Evolutionary conservation across 1,284 basidiomycete genomes (phyloP).

Genomic region (Tylopilus sp.): DNA sequence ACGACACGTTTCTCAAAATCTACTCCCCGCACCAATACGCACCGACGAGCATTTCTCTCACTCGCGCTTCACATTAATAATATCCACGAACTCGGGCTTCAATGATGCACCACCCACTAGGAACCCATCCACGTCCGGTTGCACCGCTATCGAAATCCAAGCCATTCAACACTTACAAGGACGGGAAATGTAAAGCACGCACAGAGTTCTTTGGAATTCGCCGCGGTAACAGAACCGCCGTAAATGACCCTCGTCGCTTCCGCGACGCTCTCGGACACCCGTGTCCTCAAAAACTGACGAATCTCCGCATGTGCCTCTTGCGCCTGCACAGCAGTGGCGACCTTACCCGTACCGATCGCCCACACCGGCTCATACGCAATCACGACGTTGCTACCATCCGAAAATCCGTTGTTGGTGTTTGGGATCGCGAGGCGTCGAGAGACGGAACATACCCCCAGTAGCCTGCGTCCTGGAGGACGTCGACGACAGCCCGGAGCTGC

Average conservation of each 20-base stretch:
- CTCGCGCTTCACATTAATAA: slow-evolving; percentile 69
- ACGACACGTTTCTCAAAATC: not conserved
- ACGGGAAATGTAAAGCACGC: slow-evolving; percentile 32
- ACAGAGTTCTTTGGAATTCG: slow-evolving; percentile 87
- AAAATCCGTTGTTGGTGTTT: not conserved
- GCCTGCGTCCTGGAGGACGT: slow-evolving; percentile 49
- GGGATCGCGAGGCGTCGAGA: not conserved
- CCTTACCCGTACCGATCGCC: slow-evolving; percentile 98
- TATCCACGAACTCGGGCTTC: slow-evolving; percentile 95
- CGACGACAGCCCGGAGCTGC: slow-evolving; percentile 80
- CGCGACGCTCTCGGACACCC: slow-evolving; percentile 71
- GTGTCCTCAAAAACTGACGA: slow-evolving; percentile 69
- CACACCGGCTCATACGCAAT: slow-evolving; percentile 97
- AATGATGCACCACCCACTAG: slow-evolving; percentile 97
- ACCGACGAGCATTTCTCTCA: slow-evolving; percentile 7
- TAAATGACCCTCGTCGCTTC: slow-evolving; percentile 87
- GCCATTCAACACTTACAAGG: not conserved
- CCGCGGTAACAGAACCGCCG: slow-evolving; percentile 88
- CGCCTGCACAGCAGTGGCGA: slow-evolving; percentile 88
- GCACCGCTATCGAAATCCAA: slow-evolving; percentile 46
- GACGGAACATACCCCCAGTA: slow-evolving; percentile 73
- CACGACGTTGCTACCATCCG: slow-evolving; percentile 70
- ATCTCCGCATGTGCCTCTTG: slow-evolving; percentile 90
- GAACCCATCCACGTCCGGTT: slow-evolving; percentile 96
- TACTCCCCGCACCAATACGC: not conserved